Base-by-base conservation (phyloP, 768 basidiomycete species). In the Artomyces pyxidatus region DNA sequence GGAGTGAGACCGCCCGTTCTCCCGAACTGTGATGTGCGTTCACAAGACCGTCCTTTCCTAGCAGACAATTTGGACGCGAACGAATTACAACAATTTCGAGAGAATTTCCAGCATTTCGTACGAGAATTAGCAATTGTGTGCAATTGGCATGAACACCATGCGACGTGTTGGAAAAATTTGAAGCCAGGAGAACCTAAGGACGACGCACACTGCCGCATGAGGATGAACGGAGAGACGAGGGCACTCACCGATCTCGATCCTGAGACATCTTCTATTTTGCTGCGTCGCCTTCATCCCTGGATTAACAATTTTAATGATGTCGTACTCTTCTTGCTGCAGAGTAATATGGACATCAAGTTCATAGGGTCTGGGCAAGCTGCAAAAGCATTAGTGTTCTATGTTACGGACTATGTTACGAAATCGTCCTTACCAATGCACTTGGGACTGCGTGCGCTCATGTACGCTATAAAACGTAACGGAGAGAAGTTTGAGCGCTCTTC, bases 301-400 rank as follows among this genome's bases (percentile, higher is more conserved):
- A 68, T 75, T 0, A 75, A 74, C 37, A 66, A 72, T 47, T 75
- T 69, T 47, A 74, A 74, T 56, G 56, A 59, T 1, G 42, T 44
- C 25, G 25, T 49, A 58, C 0, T 26, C 50, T 1, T 69, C 68
- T 0, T 72, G 72, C 49, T 72, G 59, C 50, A 74, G 71, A 48
- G 0, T 59, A 63, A 3, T 63, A 65, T 27, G n/a, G n/a, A n/a
- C n/a, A n/a, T n/a, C n/a, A n/a, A 68, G 37, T 65, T 54, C 40
- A 64, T 69, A 16, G 62, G 61, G 0, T 67, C 65, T 0, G 65
- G 68, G 0, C 48, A 55, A 17, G 59, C 61, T 6, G 65, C 65
- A 0, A 68, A 64, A 39, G 65, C 65, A 0, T n/a, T n/a, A n/a
- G n/a, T n/a, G n/a, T n/a, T n/a, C n/a, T n/a, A n/a, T n/a, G n/a